phyloP scores from a whole-genome alignment of 306 rosid species.

The Calophaca sinica region DNA sequence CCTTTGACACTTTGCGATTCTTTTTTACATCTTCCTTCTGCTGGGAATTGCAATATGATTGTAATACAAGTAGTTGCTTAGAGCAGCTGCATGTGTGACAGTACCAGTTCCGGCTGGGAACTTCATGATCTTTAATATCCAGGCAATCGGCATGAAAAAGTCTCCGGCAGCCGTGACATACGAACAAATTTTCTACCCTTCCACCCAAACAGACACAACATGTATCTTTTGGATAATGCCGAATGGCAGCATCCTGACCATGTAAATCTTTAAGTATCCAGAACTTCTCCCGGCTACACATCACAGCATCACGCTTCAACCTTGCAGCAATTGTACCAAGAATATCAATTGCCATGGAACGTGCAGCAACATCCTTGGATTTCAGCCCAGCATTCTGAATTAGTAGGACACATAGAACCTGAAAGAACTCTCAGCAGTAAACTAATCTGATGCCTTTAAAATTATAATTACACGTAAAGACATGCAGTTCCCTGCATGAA shows the following conservation, averaged over 20 bases:
- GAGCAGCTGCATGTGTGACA: conserved; percentile 84
- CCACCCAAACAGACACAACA: conserved; percentile 83
- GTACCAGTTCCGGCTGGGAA: conserved; percentile 77
- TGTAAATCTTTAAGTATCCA: conserved; percentile 83
- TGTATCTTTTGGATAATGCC: conserved; percentile 59
- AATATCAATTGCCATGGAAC: conserved; percentile 92
- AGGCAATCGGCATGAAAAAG: conserved; percentile 87
- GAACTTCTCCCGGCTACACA: conserved; percentile 73
- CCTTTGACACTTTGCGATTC: conserved; percentile 52
- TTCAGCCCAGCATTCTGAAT: conserved; percentile 92
- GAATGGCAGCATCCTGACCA: conserved; percentile 54
- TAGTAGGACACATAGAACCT: conserved; percentile 91
- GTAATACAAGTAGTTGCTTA: conserved; percentile 86
- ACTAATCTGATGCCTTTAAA: conserved; percentile 36
- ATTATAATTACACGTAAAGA: conserved; percentile 16
- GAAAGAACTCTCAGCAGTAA: conserved; percentile 59
- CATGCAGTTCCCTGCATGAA: conserved; percentile 17
- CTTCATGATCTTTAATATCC: conserved; percentile 78
- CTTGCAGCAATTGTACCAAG: conserved; percentile 99
- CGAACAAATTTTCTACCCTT: conserved; percentile 62
- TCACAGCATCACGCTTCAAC: conserved; percentile 92
- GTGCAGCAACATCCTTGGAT: conserved; percentile 87
- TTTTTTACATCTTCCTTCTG: conserved; percentile 61
- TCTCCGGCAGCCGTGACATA: conserved; percentile 82
- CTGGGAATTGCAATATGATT: conserved; percentile 85